Evolutionary conservation across 257 asterid species (phyloP), one percentile per base, ranked within the genome.

Genomic region (Solanum verrucosum): DNA sequence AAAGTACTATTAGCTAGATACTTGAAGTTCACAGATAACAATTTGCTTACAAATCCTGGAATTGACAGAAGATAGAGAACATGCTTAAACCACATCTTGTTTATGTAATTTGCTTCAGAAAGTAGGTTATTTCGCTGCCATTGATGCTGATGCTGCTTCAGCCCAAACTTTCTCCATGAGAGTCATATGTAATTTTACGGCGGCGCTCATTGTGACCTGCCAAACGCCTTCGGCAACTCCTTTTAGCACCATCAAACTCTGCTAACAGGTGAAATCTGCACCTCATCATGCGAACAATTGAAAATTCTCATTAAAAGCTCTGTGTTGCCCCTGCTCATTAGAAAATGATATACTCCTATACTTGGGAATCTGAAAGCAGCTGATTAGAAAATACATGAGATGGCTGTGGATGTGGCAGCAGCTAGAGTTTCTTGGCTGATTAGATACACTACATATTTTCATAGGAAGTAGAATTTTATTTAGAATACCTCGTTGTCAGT

Each of bases 31-130:
- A 31, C 86, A 29, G 33, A 10, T 49, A 49, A 31, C 44, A 29
- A 49, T 49, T 49, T 46, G 42, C 35, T 49, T 82, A 84, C 84
- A 81, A 91, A 88, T 88, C 91, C 75, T 83, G 87, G 74, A 88
- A 87, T 91, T 96, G 98, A 96, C 97, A 95, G 96, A 95, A 95
- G 98, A 93, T 89, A 95, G 98, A 92, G 99, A 93, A 92, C 99
- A 90, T 65, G 84, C 89, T 21, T 21, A 21, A 37, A 37, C 83
- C 20, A 10, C 52, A 35, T 35, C 18, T 35, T 4, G 29, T 74
- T 35, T 21, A 5, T 35, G 83, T 35, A 72, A 34, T 34, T 73
- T 74, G 33, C 52, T 74, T 37, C 52, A 74, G 56, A 74, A 42
- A 44, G 87, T 63, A 63, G 88, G 77, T 46, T 87, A 84, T 59